Evolutionary conservation across 2,329 filamentous ascomycete species (phyloP), one percentile per base, ranked within the genome.

Genomic region (Colletotrichum sp.): DNA sequence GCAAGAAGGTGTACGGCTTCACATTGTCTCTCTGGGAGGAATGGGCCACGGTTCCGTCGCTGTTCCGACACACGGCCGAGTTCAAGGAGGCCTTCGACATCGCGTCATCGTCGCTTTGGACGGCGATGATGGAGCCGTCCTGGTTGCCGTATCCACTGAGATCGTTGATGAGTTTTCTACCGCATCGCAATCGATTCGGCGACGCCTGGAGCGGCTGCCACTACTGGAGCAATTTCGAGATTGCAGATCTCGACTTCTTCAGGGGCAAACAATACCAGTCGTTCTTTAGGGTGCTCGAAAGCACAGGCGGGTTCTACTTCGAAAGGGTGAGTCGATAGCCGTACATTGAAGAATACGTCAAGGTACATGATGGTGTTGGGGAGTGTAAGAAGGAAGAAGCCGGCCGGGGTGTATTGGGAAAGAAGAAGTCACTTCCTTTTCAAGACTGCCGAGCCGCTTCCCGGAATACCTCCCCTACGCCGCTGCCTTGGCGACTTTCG

Each of bases 151-250:
- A 83, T 76, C 86, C 86, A 7, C 80, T 88, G 59, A 83, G 86
- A 9, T 79, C 80, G n/a, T 78, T 84, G 55, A 78, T 87, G 75
- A 80, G 81, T 65, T 84, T 81, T 80, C 75, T 86, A 26, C 80
- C 84, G 5, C 82, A 87, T 78, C 83, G 83, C 57, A 85, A 87
- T 70, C 77, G 79, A 5, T 79, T 82, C 57, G 87, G 86, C 39
- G 86, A 88, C 75, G 78, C 77, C 39, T 88, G 86, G 86, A 88
- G 83, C 72, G 67, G 85, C 75, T 88, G 87, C 78, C 87, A 88
- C 75, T 88, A 87, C 78, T 88, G 87, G 87, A 87, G 85, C 76
- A 88, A 88, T 75, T 88, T 88, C 65, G 87, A 88, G 79, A 88
- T 88, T 71, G 87, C 86, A 36, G 83, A 87, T 74, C 81, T 88